Conservation (phyloP, 202 grass and related monocot species). For the Miscanthus sacchariflorus region DNA sequence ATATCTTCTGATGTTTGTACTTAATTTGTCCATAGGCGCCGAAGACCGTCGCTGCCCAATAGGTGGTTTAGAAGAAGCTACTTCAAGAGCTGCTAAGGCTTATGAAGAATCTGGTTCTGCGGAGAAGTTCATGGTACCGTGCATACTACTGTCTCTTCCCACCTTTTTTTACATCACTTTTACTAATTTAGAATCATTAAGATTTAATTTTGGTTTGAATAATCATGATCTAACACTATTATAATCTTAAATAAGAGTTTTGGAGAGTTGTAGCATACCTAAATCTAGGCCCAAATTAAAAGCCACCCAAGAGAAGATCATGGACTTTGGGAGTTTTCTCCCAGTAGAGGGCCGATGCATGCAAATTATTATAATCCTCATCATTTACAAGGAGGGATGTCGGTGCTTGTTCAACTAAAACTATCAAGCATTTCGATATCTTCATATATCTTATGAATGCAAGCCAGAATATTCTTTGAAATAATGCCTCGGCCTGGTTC, state of each 20-base stretch:
- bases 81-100: constrained; percentile 50
- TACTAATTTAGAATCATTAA: background rate
- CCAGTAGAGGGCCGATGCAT: background rate
- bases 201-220: background rate
- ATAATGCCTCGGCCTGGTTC: constrained; percentile 7
- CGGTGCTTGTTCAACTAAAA: constrained; percentile 19
- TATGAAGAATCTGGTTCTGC: constrained; percentile 50
- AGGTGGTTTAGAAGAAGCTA: constrained; percentile 58
- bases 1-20: constrained; percentile 22
- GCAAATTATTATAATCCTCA: constrained; percentile 9
- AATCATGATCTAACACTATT: background rate
- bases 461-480: constrained; percentile 41
- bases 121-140: constrained; percentile 74
- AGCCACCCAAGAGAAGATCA: background rate
- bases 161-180: background rate
- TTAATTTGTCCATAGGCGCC: constrained; percentile 57
- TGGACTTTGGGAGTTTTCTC: background rate
- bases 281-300: background rate
- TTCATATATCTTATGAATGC: constrained; percentile 21
- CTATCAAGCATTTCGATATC: background rate
- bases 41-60: constrained; percentile 83
- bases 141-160: background rate
- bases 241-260: constrained; percentile 10
- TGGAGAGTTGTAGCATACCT: background rate
- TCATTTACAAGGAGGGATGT: background rate